Evolutionary conservation across 2,329 filamentous ascomycete species (phyloP).

Genomic region (Cordyceps farinosa): DNA sequence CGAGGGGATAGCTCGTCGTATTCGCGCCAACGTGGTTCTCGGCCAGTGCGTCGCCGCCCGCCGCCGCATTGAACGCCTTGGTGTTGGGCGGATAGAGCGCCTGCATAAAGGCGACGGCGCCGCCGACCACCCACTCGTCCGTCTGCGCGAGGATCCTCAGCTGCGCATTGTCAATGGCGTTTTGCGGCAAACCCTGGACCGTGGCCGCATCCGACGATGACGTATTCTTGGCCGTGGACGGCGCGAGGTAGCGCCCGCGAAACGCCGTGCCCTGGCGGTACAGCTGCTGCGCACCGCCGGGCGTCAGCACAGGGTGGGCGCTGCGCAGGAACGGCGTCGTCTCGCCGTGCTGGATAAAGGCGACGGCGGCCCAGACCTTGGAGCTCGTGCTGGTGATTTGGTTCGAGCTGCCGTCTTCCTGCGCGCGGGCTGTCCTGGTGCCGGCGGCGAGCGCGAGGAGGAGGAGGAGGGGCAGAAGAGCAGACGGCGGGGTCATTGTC

Average conservation of each 20-base stretch:
- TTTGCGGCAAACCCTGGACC: conserved; percentile 40
- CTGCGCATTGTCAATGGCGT: conserved; percentile 48
- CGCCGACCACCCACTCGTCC: conserved; percentile 54
- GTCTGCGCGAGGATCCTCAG: conserved; percentile 40
- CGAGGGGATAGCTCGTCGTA: conserved; percentile 61
- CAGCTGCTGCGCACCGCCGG: conserved; percentile 52
- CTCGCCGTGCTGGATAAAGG: conserved; percentile 52
- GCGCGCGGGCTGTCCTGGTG: neutral
- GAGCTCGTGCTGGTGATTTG: conserved; percentile 24
- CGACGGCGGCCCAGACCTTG: conserved; percentile 48
- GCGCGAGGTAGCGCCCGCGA: conserved; percentile 45
- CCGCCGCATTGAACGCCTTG: conserved; percentile 27
- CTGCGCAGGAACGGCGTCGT: conserved; percentile 40
- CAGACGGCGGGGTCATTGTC: conserved; percentile 6
- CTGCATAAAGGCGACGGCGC: conserved; percentile 76
- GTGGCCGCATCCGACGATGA: conserved; percentile 30
- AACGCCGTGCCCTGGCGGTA: conserved; percentile 46
- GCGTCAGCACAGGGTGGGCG: conserved; percentile 40
- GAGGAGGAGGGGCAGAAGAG: conserved; percentile 1
- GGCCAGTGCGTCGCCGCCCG: conserved; percentile 38
- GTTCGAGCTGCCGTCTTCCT: neutral
- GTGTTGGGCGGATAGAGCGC: conserved; percentile 74
- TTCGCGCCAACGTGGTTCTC: conserved; percentile 30
- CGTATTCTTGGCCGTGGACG: conserved; percentile 26
- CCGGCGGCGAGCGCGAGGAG: neutral